Evolutionary conservation across 2,329 filamentous ascomycete species (phyloP), one percentile per base, ranked within the genome.

Genomic region (Botrytis byssoidea): DNA sequence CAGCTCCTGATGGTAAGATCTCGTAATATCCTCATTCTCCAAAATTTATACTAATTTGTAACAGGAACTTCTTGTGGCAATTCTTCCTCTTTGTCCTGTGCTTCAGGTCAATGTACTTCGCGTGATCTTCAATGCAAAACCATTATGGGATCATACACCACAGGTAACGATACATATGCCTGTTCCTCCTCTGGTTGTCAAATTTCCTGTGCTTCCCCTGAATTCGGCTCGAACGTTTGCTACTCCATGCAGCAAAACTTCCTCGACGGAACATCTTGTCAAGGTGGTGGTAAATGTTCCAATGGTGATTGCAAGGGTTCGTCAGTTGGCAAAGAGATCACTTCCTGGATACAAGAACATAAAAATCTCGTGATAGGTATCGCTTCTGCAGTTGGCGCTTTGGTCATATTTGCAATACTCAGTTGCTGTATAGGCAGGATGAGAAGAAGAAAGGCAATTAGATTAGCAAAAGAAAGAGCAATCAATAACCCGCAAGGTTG

Each of bases 81-180:
- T 69, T 80, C 83, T 59, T 76, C 69, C 29, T 78, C 81, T 2
- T 87, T 98, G 46, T 84, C 88, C 46, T 99, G 96, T 81, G 94
- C 96, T 44, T 95, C 92, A 64, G 96, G 96, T 20, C 95, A 98
- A 83, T 99, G 96, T 83, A 99, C 96, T 5, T 96, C 92, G 71
- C 91, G 96, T 76, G 90, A 98, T 82, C 87, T 91, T 80, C 96
- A 99, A 84, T 99, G 96, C 85, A 91, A 91, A 82, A 92, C 90
- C 18, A 86, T 97, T 66, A 92, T 97, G 86, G 94, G 94, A 51
- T 89, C 88, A 42, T 88, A 92, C 75, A 91, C 91, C 0, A 86
- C 88, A 73, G 88, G 87, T 81, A 95, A 94, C 83, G 89, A 93
- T 79, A 97, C 94, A 2, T 90, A 89, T 78, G 91, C 95, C 16